These are phyloP conservation scores for Wickerhamiella lipophila DNA, from an alignment of 805 yeast genomes.

Conservation along the genomic window DNA sequence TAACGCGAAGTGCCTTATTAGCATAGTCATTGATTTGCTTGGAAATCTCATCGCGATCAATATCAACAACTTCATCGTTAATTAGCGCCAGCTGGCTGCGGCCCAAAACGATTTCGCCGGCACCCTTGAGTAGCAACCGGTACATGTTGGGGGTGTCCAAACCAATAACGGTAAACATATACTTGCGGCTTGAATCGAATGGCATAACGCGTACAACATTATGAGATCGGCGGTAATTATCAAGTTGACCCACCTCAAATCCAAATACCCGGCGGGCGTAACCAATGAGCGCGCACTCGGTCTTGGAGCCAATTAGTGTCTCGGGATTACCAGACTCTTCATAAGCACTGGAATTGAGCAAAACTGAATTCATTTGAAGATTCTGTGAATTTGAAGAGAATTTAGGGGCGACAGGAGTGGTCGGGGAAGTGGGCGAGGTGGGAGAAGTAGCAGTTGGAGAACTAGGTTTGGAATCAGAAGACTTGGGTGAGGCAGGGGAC, in stretches of 20 bases:
- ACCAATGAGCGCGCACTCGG: conserved; percentile 76
- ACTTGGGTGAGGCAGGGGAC: too few relatives aligned
- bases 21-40: conserved; percentile 49
- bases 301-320: conserved; percentile 78
- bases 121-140: conserved; percentile 76
- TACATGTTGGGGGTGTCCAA: conserved; percentile 30
- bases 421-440: too few relatives aligned
- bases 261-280: conserved; percentile 50
- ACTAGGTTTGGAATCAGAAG: too few relatives aligned
- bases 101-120: conserved; percentile 70
- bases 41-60: conserved; percentile 27
- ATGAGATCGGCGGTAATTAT: conserved; percentile 33
- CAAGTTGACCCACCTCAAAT: conserved; percentile 33
- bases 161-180: conserved; percentile 71
- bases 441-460: too few relatives aligned
- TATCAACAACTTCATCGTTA: conserved; percentile 9
- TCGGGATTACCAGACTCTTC: conserved; percentile 40
- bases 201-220: conserved; percentile 63
- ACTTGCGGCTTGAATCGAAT: conserved; percentile 83
- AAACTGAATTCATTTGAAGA: conserved; percentile 43
- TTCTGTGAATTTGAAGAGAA: neutral
- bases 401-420: too few relatives aligned
- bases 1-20: conserved; percentile 68
- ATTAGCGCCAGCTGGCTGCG: neutral
- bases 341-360: conserved; percentile 81